These are phyloP conservation scores for Dendrostoma leiphaemia DNA, from an alignment of 2,329 filamentous ascomycete species.

Conservation along the genomic window DNA sequence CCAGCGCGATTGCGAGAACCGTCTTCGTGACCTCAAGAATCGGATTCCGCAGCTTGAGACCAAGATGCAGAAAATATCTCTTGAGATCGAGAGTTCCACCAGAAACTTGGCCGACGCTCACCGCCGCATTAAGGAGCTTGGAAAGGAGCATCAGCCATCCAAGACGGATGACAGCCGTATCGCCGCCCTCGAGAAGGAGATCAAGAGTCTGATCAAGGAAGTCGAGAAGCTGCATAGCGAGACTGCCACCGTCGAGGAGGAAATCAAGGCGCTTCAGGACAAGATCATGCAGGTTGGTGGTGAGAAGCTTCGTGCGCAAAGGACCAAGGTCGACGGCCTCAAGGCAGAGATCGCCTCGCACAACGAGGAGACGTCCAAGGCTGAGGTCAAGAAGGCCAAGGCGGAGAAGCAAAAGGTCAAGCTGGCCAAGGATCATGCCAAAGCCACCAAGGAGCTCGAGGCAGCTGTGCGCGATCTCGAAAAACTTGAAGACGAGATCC, in stretches of 20 bases:
- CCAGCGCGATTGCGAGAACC: slow-evolving; percentile 74
- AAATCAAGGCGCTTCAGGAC: slow-evolving; percentile 89
- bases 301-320: slow-evolving; percentile 85
- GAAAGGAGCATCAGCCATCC: slow-evolving; percentile 76
- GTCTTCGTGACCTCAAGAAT: slow-evolving; percentile 69
- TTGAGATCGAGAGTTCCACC: slow-evolving; percentile 85
- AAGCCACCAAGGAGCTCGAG: slow-evolving; percentile 77
- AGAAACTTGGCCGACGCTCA: slow-evolving; percentile 82
- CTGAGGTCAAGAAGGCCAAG: slow-evolving; percentile 86
- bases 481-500: slow-evolving; percentile 74
- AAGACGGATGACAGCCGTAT: slow-evolving; percentile 76
- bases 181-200: slow-evolving; percentile 71
- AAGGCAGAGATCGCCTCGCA: slow-evolving; percentile 82
- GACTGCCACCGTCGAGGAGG: slow-evolving; percentile 85
- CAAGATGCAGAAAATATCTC: slow-evolving; percentile 82
- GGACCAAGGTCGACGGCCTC: slow-evolving; percentile 83
- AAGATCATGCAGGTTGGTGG: slow-evolving; percentile 99
- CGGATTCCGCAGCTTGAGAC: slow-evolving; percentile 85
- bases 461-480: slow-evolving; percentile 71
- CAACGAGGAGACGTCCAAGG: slow-evolving; percentile 77
- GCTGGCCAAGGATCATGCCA: slow-evolving; percentile 77
- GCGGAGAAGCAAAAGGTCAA: slow-evolving; percentile 90
- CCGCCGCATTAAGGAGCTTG: slow-evolving; percentile 81
- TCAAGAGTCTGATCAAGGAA: slow-evolving; percentile 72
- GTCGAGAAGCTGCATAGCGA: slow-evolving; percentile 77